A percentile compares a stretch with the other conserved stretches of the same genome.
Conservation (phyloP, 306 rosid genomes). For the Vigna angularis region DNA sequence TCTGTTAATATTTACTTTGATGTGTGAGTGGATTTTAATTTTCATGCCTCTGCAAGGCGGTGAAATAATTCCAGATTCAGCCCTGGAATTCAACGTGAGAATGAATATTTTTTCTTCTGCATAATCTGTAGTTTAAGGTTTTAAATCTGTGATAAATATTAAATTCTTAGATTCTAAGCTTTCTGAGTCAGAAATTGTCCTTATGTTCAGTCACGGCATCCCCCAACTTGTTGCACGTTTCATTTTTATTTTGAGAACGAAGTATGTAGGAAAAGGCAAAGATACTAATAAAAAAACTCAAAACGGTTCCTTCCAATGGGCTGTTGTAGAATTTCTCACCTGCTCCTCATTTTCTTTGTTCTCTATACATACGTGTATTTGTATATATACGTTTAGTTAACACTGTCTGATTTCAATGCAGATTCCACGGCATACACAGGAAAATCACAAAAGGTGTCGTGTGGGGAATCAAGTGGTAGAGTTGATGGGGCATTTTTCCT, state of each 20-base stretch:
- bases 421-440: slow-evolving; percentile 39
- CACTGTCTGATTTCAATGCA: slow-evolving; percentile 40
- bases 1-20: slow-evolving; percentile 14
- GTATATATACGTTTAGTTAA: background rate
- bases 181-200: slow-evolving; percentile 76
- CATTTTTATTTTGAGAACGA: slow-evolving; percentile 43
- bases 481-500: slow-evolving; percentile 74
- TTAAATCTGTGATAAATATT: slow-evolving; percentile 45
- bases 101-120: slow-evolving; percentile 50
- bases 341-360: slow-evolving; percentile 46
- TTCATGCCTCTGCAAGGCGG: slow-evolving; percentile 22
- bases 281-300: slow-evolving; percentile 20
- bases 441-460: slow-evolving; percentile 3
- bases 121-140: slow-evolving; percentile 40
- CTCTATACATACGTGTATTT: background rate
- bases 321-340: slow-evolving; percentile 46
- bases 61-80: slow-evolving; percentile 32
- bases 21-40: background rate
- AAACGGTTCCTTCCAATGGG: slow-evolving; percentile 41
- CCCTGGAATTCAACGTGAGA: slow-evolving; percentile 46
- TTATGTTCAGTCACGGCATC: slow-evolving; percentile 54
- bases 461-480: slow-evolving; percentile 27
- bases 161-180: slow-evolving; percentile 64
- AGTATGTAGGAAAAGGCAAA: slow-evolving; percentile 37
- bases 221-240: slow-evolving; percentile 54